These are phyloP conservation scores for Phlebiopsis flavidoalba DNA, from an alignment of 768 basidiomycete genomes.

Conservation along the genomic window DNA sequence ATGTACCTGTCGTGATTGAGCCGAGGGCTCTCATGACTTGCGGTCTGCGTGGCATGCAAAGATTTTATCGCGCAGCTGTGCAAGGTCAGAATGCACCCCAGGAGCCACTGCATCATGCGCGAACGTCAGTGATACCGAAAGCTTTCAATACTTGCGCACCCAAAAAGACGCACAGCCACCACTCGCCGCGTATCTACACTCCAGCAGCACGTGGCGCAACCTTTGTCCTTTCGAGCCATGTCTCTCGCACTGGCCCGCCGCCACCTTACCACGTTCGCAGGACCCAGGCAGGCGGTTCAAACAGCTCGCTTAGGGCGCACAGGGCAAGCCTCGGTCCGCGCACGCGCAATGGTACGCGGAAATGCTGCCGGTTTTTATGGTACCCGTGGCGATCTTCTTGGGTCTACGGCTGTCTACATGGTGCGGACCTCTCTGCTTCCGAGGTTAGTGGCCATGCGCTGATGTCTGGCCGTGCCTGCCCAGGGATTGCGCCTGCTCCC, in stretches of 20 bases:
- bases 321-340: slow-evolving; percentile 31
- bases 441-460: background rate
- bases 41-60: background rate
- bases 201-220: background rate
- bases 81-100: background rate
- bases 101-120: background rate
- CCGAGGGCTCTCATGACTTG: background rate
- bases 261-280: background rate
- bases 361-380: slow-evolving; percentile 69
- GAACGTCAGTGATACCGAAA: too few species aligned
- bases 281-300: background rate
- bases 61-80: background rate
- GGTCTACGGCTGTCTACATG: slow-evolving; percentile 75
- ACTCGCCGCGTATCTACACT: background rate
- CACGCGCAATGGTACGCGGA: slow-evolving; percentile 68
- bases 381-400: slow-evolving; percentile 73
- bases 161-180: background rate
- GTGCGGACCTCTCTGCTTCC: slow-evolving; percentile 33
- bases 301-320: background rate
- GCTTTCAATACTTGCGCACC: too few species aligned
- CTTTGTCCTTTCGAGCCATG: background rate
- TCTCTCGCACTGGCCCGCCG: background rate
- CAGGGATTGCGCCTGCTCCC: slow-evolving; percentile 66
- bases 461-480: background rate
- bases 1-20: too few species aligned